These are phyloP conservation scores for Tuber melanosporum DNA, from an alignment of 495 filamentous ascomycete species.

Conservation along the genomic window DNA sequence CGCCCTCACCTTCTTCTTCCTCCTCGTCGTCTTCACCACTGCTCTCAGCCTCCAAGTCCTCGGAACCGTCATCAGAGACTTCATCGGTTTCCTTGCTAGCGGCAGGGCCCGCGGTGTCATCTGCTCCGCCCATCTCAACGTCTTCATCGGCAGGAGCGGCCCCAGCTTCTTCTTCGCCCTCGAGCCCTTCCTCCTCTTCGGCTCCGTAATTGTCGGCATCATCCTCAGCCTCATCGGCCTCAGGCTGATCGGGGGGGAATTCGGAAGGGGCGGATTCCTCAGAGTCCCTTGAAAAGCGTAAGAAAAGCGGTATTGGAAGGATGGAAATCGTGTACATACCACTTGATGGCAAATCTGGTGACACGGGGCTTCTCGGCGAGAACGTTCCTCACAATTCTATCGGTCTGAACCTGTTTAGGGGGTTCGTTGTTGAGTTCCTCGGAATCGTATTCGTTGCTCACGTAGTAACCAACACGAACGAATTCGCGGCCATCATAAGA, in stretches of 20 bases:
- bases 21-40: conserved; percentile 82
- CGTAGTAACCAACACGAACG: conserved; percentile 96
- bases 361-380: conserved; percentile 96
- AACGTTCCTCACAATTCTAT: conserved; percentile 83
- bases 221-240: conserved; percentile 78
- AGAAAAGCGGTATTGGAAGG: background rate
- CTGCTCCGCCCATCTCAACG: conserved; percentile 46
- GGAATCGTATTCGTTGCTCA: conserved; percentile 95
- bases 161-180: conserved; percentile 50
- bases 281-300: conserved; percentile 62
- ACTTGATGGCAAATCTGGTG: conserved; percentile 98
- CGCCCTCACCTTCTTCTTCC: conserved; percentile 57
- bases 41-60: conserved; percentile 93
- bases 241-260: conserved; percentile 94
- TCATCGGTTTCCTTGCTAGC: conserved; percentile 65
- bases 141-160: conserved; percentile 38
- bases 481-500: conserved; percentile 95
- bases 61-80: conserved; percentile 79
- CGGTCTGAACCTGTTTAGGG: conserved; percentile 82
- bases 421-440: conserved; percentile 83
- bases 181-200: conserved; percentile 74
- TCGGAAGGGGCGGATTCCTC: conserved; percentile 93
- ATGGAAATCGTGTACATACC: conserved; percentile 52
- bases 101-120: conserved; percentile 45
- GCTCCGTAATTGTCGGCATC: conserved; percentile 81